Percentiles rank a stretch among this genome's conserved stretches.
Evolutionary conservation across 495 filamentous ascomycete species (phyloP).

Genomic region (Penicillium desertorum): DNA sequence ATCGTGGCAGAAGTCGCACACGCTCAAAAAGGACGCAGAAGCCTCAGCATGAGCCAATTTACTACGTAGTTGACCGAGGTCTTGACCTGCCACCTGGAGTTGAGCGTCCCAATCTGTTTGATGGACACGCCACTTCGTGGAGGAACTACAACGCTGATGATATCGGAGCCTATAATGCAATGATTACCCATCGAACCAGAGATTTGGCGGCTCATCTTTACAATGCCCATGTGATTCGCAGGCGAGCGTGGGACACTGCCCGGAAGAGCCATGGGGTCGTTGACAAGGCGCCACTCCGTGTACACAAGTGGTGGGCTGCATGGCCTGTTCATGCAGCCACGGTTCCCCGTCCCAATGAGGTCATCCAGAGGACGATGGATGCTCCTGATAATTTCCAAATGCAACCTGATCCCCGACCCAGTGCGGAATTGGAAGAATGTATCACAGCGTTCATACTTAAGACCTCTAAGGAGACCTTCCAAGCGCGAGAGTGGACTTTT

Average conservation of each 20-base stretch:
- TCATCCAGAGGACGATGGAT: conserved; percentile 41
- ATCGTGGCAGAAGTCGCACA: conserved; percentile 18
- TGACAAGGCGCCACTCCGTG: conserved; percentile 27
- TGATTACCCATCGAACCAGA: conserved; percentile 55
- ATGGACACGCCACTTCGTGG: conserved; percentile 61
- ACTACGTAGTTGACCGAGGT: conserved; percentile 27
- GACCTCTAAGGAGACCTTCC: conserved; percentile 63
- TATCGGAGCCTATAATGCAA: conserved; percentile 52
- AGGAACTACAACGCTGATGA: conserved; percentile 56
- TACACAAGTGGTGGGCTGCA: conserved; percentile 65
- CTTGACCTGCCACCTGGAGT: conserved; percentile 24
- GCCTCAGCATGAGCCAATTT: neutral
- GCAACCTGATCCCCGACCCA: conserved; percentile 46
- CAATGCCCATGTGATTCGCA: conserved; percentile 65
- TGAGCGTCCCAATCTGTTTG: conserved; percentile 52
- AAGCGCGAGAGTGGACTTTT: conserved; percentile 33
- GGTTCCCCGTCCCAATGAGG: conserved; percentile 59
- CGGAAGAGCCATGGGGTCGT: conserved; percentile 29
- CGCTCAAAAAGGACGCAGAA: neutral
- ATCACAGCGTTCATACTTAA: conserved; percentile 61
- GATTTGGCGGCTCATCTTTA: conserved; percentile 77
- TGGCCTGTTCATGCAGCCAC: conserved; percentile 66
- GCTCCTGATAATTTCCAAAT: conserved; percentile 49
- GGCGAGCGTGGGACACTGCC: conserved; percentile 32
- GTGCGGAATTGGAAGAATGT: conserved; percentile 63